Base-by-base conservation (phyloP, 495 filamentous ascomycete genomes). In the Echria macrotheca region DNA sequence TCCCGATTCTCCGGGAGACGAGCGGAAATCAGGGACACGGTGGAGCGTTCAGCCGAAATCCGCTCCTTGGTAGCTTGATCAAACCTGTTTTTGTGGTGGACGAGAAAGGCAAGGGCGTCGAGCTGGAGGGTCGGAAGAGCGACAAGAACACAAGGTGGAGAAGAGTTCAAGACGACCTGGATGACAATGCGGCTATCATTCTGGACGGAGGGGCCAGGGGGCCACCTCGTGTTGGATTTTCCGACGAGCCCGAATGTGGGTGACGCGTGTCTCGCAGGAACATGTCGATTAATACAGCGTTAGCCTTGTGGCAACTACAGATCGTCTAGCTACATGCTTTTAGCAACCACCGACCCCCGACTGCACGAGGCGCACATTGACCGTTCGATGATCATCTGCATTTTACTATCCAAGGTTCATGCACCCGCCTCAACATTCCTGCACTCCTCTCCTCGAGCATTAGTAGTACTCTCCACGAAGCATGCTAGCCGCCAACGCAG, bases 101-200 rank as follows among this genome's bases (percentile, higher is more conserved):
- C 56, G 67, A n/a, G 58, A 78, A 40, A 69, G 71, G 53, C 65
- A 77, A 59, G 67, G 73, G 55, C 50, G 69, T 29, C 38, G 57
- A 50, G 65, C 65, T 52, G 49, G 61, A 64, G 45, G 60, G 54
- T 50, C 60, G 58, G 59, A 68, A 54, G 49, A n/a, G n/a, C n/a
- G 69, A 63, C 46, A 66, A 61, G 51, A 77, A 69, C 40, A 74
- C 73, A 49, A 79, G 76, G 2, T 96, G 91, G 93, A 73, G 91
- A 39, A 80, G 89, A 52, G 91, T 96, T 1, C 94, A 97, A 61
- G 89, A 96, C 68, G 88, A 95, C 57, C 73, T 82, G 31, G 85
- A 90, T 63, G n/a, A n/a, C n/a, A 96, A 96, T 56, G 91, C 96
- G 68, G 79, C 77, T n/a, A 83, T 91, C 68, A 96, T 96, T 52